Percentiles rank a stretch among this genome's conserved stretches.
phyloP scores from a whole-genome alignment of 2,329 filamentous ascomycete species.

The Metarhizium robertsii region DNA sequence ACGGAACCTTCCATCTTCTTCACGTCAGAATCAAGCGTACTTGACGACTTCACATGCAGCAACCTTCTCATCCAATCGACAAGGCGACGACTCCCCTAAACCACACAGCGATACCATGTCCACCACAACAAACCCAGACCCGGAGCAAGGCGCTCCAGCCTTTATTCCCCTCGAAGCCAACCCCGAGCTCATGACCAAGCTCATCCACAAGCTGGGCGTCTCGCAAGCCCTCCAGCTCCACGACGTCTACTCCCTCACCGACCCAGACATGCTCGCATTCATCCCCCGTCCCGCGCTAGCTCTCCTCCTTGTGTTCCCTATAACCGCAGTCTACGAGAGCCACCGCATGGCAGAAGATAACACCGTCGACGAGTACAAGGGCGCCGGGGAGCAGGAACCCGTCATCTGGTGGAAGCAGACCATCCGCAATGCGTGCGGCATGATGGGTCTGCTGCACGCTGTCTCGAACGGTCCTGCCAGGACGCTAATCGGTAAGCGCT shows the following conservation, averaged over 20 bases:
- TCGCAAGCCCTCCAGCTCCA: slow-evolving; percentile 69
- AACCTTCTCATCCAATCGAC: background rate
- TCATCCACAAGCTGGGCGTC: slow-evolving; percentile 77
- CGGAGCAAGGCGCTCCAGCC: slow-evolving; percentile 27
- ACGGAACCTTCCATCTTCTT: background rate
- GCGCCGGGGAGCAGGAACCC: slow-evolving; percentile 59
- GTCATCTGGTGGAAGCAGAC: slow-evolving; percentile 95
- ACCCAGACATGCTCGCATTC: slow-evolving; percentile 74
- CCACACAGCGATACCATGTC: slow-evolving; percentile 18
- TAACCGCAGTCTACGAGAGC: slow-evolving; percentile 69
- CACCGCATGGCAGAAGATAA: slow-evolving; percentile 67
- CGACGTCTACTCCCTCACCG: slow-evolving; percentile 86
- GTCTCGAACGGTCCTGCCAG: slow-evolving; percentile 67
- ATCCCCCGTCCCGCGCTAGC: slow-evolving; percentile 83
- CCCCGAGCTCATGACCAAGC: slow-evolving; percentile 76
- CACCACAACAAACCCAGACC: slow-evolving; percentile 28
- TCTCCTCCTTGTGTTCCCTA: slow-evolving; percentile 84
- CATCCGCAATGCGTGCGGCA: slow-evolving; percentile 84
- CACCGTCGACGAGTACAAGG: slow-evolving; percentile 51
- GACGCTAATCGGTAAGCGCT: slow-evolving; percentile 42
- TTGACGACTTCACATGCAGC: background rate
- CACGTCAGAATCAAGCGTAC: too few species aligned
- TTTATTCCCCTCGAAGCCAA: slow-evolving; percentile 63
- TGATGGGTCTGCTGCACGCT: slow-evolving; percentile 82
- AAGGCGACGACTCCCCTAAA: background rate